These are phyloP conservation scores for Fomitopsis serialis DNA, from an alignment of 768 basidiomycete species.

Conservation along the genomic window DNA sequence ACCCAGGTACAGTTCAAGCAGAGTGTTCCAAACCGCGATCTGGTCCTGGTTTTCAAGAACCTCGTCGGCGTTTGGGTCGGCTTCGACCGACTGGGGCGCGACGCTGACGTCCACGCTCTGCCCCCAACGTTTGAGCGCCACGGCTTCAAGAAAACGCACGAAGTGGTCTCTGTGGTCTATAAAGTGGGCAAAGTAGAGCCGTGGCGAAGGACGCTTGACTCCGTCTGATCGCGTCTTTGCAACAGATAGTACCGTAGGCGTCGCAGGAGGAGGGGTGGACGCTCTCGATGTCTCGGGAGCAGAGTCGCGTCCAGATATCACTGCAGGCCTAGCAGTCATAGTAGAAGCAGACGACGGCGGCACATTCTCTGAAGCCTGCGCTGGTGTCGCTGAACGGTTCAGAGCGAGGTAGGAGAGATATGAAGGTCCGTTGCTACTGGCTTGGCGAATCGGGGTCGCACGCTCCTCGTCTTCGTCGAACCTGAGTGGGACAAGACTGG, in stretches of 20 bases:
- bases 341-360: slow-evolving; percentile 14
- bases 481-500: slow-evolving; percentile 47
- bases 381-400: slow-evolving; percentile 41
- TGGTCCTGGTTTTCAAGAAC: slow-evolving; percentile 61
- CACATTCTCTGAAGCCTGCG: slow-evolving; percentile 17
- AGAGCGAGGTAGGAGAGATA: slow-evolving; percentile 80
- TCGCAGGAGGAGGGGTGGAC: slow-evolving; percentile 24
- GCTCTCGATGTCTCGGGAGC: slow-evolving; percentile 20
- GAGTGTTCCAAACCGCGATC: slow-evolving; percentile 89
- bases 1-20: slow-evolving; percentile 88
- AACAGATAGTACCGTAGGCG: slow-evolving; percentile 9
- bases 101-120: slow-evolving; percentile 51
- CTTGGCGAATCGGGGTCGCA: slow-evolving; percentile 22
- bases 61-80: slow-evolving; percentile 31
- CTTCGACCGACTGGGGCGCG: slow-evolving; percentile 10
- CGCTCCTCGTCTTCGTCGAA: slow-evolving; percentile 32
- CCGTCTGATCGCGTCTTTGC: slow-evolving; percentile 22
- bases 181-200: slow-evolving; percentile 90
- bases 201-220: slow-evolving; percentile 66
- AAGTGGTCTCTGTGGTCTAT: slow-evolving; percentile 85
- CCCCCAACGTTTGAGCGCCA: slow-evolving; percentile 75
- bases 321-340: slow-evolving; percentile 4
- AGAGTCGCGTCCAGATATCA: slow-evolving; percentile 31
- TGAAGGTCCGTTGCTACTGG: slow-evolving; percentile 39
- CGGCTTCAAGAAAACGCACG: slow-evolving; percentile 81